Conservation (phyloP, 495 filamentous ascomycete genomes). For the Aspergillus egyptiacus region DNA sequence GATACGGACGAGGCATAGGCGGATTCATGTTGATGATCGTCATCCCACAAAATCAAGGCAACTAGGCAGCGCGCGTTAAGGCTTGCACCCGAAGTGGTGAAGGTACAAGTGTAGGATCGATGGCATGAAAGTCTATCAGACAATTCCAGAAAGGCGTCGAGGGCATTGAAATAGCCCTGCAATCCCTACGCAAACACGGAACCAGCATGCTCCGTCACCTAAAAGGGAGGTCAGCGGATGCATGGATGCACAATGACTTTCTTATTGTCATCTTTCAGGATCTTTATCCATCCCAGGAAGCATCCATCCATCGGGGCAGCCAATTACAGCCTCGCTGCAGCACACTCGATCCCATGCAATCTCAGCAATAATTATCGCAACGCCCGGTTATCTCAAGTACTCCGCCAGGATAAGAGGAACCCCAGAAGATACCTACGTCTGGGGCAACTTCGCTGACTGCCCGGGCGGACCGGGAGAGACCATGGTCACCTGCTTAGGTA, state of each 20-base stretch:
- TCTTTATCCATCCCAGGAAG: not conserved
- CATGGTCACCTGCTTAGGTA: too few relatives aligned
- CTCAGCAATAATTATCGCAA: not conserved
- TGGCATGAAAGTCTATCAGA: too few relatives aligned
- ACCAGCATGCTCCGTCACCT: not conserved
- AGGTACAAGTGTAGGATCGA: too few relatives aligned
- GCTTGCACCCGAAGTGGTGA: too few relatives aligned
- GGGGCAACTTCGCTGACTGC: constrained; percentile 4
- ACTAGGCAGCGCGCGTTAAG: too few relatives aligned
- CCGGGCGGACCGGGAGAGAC: not conserved
- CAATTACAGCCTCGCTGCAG: constrained; percentile 2
- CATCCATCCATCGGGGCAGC: constrained; percentile 1
- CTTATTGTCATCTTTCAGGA: constrained; percentile 5
- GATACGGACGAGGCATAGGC: constrained; percentile 12
- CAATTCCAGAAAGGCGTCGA: not conserved
- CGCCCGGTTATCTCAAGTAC: constrained; percentile 4
- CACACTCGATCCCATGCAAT: not conserved
- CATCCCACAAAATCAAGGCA: constrained; percentile 12
- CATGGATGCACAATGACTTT: not conserved
- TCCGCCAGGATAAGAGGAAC: not conserved
- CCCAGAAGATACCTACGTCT: not conserved
- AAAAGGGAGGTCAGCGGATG: constrained; percentile 4
- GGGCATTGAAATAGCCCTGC: constrained; percentile 5
- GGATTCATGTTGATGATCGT: constrained; percentile 16
- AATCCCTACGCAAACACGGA: not conserved